Base-by-base conservation (phyloP, 1,284 basidiomycete species). In the Ustilago bromivora region DNA sequence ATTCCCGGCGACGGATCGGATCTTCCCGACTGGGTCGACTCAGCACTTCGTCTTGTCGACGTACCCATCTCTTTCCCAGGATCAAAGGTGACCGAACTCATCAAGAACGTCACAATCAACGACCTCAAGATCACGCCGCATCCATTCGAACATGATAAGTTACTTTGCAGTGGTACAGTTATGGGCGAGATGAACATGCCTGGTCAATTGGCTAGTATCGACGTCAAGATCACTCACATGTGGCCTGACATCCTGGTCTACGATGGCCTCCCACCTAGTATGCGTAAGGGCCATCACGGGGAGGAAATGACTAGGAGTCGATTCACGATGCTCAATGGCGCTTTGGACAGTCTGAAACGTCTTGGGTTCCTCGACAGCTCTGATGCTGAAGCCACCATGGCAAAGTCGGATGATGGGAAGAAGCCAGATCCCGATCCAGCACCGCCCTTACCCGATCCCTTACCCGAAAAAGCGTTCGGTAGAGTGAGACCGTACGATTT, bases 241-340 rank as follows among this genome's bases (percentile, higher is more conserved):
- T 84, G 82, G 82, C 82, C 82, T 0, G 82, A 84, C 53, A 82
- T 84, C 41, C 61, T 84, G 32, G 78, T 84, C 12, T 84, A 71
- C 43, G 76, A 84, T 36, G 82, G 82, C 12, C 74, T 80, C 56
- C 82, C 82, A 31, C 82, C 82, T 2, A 77, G 76, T 58, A 81
- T 84, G 76, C 60, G 73, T 28, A 71, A 76, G 62, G 35, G 65
- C 28, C 23, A 66, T 34, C 49, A n/a, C 41, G 62, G 38, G 4
- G n/a, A 13, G 28, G 53, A 23, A 2, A 34, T 36, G n/a, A 28
- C 54, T 8, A 32, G 23, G 32, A 62, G 52, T 23, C 57, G 65
- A 31, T 66, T 65, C 38, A 55, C 47, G 3, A 13, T 76, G 63
- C 15, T 71, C 15, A 66, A 57, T 51, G 74, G 71, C 19, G 74